phyloP scores from a whole-genome alignment of 2,329 filamentous ascomycete species.

The Pleoardoris graminearum region DNA sequence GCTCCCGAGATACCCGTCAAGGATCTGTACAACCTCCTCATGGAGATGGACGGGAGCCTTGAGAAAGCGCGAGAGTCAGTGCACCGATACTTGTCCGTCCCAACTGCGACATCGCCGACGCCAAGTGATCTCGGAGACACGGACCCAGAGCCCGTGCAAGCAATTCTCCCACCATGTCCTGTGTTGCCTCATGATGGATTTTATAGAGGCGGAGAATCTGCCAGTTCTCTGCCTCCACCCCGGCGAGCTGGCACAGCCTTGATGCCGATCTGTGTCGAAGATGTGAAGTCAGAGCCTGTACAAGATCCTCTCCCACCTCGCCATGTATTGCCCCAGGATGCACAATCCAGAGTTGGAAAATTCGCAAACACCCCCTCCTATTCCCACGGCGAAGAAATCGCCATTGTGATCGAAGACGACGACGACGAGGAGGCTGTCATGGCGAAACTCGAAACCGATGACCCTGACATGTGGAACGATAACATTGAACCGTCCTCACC shows the following conservation, averaged over 20 bases:
- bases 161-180: not conserved
- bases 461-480: constrained; percentile 19
- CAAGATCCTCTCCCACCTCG: not conserved
- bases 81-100: not conserved
- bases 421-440: constrained; percentile 13
- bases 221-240: too few species aligned
- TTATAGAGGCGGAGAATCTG: too few species aligned
- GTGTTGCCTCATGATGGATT: too few species aligned
- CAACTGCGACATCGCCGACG: not conserved
- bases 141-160: not conserved
- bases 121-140: not conserved
- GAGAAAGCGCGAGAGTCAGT: constrained; percentile 3
- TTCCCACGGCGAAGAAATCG: not conserved
- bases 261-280: not conserved
- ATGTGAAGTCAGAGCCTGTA: not conserved
- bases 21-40: constrained; percentile 21
- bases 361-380: too few species aligned
- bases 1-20: constrained; percentile 20
- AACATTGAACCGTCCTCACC: constrained; percentile 8
- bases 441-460: constrained; percentile 22
- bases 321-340: too few species aligned
- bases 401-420: not conserved
- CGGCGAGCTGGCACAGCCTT: not conserved
- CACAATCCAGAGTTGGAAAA: too few species aligned
- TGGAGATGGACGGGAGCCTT: constrained; percentile 15